These are phyloP conservation scores for Trichoderma sp. DNA, from an alignment of 2,329 filamentous ascomycete species.

Conservation along the genomic window DNA sequence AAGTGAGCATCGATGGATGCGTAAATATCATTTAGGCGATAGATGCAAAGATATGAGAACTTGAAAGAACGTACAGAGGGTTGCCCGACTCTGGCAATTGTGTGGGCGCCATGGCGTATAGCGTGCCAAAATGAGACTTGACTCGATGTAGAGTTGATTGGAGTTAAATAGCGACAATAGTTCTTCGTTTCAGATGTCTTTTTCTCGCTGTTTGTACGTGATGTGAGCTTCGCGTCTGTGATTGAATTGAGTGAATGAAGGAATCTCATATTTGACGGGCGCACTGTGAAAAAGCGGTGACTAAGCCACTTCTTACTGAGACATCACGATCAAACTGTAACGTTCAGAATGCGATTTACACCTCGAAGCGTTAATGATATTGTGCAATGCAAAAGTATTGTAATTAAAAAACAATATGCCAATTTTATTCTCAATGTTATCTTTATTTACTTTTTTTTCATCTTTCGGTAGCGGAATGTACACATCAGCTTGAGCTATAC, in stretches of 20 bases:
- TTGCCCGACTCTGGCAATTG: slow-evolving; percentile 48
- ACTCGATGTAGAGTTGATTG: neutral
- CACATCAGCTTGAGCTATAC: neutral
- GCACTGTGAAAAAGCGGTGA: slow-evolving; percentile 12
- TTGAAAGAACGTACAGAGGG: slow-evolving; percentile 42
- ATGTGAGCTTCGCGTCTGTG: neutral
- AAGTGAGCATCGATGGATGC: neutral
- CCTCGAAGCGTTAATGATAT: neutral
- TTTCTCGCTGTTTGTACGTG: neutral
- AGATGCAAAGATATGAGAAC: neutral
- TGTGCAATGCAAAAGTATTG: neutral
- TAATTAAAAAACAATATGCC: fast-evolving
- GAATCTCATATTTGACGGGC: neutral
- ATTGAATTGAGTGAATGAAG: neutral
- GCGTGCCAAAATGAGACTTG: neutral
- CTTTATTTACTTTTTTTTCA: neutral
- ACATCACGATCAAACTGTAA: neutral
- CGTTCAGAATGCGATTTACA: neutral
- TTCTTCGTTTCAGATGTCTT: neutral
- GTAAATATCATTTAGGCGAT: neutral
- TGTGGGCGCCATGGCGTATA: slow-evolving; percentile 42
- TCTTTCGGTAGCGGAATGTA: neutral
- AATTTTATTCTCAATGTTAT: neutral
- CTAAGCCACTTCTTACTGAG: neutral
- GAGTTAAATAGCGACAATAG: neutral